Conservation (phyloP, 2,329 filamentous ascomycete genomes). For the Exophiala oligosperma region DNA sequence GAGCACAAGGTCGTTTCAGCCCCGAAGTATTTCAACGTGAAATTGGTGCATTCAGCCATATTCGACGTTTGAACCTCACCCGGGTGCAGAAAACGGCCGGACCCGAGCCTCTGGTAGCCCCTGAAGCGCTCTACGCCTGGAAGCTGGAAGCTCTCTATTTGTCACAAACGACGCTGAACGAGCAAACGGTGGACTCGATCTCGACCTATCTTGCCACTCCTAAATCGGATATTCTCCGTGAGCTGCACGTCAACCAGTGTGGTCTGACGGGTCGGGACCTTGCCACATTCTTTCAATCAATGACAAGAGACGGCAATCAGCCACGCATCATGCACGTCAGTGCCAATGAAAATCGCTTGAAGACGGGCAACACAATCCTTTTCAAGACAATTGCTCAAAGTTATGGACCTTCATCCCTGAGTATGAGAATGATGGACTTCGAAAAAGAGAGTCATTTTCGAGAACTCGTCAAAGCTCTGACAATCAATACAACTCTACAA, state of each 20-base stretch:
- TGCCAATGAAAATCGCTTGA: conserved; percentile 61
- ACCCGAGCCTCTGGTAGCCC: conserved; percentile 62
- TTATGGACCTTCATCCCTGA: conserved; percentile 62
- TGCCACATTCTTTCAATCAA: conserved; percentile 64
- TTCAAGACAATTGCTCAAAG: conserved; percentile 50
- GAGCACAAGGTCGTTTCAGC: conserved; percentile 64
- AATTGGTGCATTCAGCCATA: conserved; percentile 65
- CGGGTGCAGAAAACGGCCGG: conserved; percentile 64
- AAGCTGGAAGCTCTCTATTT: conserved; percentile 65
- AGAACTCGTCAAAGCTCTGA: conserved; percentile 61
- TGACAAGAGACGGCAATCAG: conserved; percentile 52
- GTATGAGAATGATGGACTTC: conserved; percentile 69
- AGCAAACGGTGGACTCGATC: conserved; percentile 64
- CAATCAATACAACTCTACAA: conserved; percentile 61
- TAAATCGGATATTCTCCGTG: conserved; percentile 60
- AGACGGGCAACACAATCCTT: conserved; percentile 43
- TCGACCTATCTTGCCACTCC: conserved; percentile 63
- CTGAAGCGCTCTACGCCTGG: conserved; percentile 68
- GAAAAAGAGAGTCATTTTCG: conserved; percentile 65
- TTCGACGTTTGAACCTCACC: conserved; percentile 66
- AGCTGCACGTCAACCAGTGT: conserved; percentile 67
- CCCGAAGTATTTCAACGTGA: conserved; percentile 65
- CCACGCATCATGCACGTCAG: conserved; percentile 64
- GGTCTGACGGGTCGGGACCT: conserved; percentile 65
- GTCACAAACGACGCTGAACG: conserved; percentile 63